Evolutionary conservation across 1,139 yeast genomes (phyloP).

Genomic region (Protomyces arabidopsidicola): DNA sequence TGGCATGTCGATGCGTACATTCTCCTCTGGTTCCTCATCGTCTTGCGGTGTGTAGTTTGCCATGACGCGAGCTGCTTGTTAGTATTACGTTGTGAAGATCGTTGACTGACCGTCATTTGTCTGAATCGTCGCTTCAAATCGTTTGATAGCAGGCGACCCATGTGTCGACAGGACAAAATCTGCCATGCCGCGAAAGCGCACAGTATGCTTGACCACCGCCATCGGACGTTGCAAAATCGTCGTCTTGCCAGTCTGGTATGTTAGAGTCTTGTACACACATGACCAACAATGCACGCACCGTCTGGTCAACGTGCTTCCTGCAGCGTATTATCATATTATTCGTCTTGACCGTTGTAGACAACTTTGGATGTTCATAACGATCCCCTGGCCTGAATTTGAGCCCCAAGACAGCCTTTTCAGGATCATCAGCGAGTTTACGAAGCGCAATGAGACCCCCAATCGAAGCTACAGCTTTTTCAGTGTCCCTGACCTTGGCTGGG

Average conservation of each 20-base stretch:
- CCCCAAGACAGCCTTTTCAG: constrained; percentile 45
- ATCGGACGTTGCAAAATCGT: constrained; percentile 35
- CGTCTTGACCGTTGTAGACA: constrained; percentile 43
- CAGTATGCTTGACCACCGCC: constrained; percentile 65
- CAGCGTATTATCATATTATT: constrained; percentile 37
- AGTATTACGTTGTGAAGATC: not conserved
- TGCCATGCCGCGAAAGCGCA: constrained; percentile 76
- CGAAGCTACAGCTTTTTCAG: constrained; percentile 54
- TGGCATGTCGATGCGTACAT: constrained; percentile 57
- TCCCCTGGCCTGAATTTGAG: constrained; percentile 59
- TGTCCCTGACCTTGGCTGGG: constrained; percentile 66
- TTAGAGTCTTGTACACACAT: not conserved
- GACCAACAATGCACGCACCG: not conserved
- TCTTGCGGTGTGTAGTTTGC: constrained; percentile 28
- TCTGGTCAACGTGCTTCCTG: not conserved
- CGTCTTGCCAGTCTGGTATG: not conserved
- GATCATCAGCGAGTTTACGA: constrained; percentile 9
- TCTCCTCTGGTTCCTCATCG: constrained; percentile 41
- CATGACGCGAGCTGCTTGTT: not conserved
- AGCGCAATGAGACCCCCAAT: constrained; percentile 28
- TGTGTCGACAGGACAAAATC: constrained; percentile 76
- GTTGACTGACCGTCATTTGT: constrained; percentile 40
- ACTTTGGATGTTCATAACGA: constrained; percentile 77
- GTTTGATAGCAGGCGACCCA: constrained; percentile 50
- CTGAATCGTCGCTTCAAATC: constrained; percentile 45